Conservation (phyloP, 352 stramenopile species). For the Globisporangium spiculum region DNA sequence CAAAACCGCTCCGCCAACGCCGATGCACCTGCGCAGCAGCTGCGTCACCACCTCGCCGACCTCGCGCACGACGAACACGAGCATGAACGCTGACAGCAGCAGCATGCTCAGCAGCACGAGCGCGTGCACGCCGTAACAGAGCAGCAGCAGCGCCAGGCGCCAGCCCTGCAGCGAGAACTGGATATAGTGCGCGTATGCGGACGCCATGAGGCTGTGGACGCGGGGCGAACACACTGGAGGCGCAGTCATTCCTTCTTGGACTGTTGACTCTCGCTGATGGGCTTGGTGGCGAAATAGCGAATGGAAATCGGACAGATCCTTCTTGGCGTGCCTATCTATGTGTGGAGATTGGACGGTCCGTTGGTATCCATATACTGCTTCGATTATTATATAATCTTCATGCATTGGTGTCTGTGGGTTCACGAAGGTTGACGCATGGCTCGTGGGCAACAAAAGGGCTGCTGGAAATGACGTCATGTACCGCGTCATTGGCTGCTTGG, state of each 20-base stretch:
- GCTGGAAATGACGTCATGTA: neutral
- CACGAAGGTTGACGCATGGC: neutral
- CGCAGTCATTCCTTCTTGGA: neutral
- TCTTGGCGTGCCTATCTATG: neutral
- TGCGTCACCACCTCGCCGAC: neutral
- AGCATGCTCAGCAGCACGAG: constrained; percentile 8
- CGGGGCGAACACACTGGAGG: neutral
- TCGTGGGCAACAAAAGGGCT: neutral
- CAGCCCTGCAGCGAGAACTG: constrained; percentile 14
- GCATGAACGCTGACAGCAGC: constrained; percentile 8
- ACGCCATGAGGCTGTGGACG: neutral
- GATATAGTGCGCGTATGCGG: constrained; percentile 6
- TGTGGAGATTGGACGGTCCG: neutral
- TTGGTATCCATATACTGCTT: neutral
- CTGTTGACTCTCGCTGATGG: neutral
- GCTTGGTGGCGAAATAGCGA: neutral
- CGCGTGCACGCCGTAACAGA: neutral
- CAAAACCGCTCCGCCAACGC: neutral
- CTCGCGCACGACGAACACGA: constrained; percentile 14
- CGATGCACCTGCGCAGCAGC: constrained; percentile 3
- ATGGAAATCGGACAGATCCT: neutral
- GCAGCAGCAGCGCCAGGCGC: constrained; percentile 13
- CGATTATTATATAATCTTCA: neutral
- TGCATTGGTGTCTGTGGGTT: neutral
- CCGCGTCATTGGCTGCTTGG: constrained; percentile 4